phyloP scores from a whole-genome alignment of 1,284 basidiomycete species.

The Melampsora abietis-canadensis region DNA sequence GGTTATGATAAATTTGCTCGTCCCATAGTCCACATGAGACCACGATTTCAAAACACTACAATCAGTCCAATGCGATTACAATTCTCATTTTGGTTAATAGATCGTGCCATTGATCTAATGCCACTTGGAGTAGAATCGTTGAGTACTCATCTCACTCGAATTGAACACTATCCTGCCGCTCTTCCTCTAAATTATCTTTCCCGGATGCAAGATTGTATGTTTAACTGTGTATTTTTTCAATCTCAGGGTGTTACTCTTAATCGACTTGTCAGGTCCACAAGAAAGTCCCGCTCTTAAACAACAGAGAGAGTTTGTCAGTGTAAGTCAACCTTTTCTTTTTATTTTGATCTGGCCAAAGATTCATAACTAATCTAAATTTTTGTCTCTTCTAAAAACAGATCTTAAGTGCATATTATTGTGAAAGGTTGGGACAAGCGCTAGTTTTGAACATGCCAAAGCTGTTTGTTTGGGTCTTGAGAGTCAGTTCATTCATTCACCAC shows the following conservation, averaged over 20 bases:
- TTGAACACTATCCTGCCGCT: background rate
- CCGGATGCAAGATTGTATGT: background rate
- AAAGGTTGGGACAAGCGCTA: conserved; percentile 37
- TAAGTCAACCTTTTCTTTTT: background rate
- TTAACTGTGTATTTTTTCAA: background rate
- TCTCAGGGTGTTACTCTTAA: conserved; percentile 23
- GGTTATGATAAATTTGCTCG: conserved; percentile 53
- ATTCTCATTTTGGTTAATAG: conserved; percentile 55
- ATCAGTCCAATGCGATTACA: conserved; percentile 53
- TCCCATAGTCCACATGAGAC: conserved; percentile 56
- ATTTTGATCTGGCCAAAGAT: background rate
- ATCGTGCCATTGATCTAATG: conserved; percentile 54
- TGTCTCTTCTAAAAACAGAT: background rate
- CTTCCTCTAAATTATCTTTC: background rate
- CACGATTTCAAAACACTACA: conserved; percentile 51
- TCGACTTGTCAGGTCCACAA: conserved; percentile 41
- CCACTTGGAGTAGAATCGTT: conserved; percentile 53
- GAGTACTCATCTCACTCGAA: background rate
- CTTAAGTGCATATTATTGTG: conserved; percentile 35
- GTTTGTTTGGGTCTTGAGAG: conserved; percentile 41
- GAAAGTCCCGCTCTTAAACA: conserved; percentile 33
- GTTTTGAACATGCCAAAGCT: conserved; percentile 42
- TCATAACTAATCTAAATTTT: background rate
- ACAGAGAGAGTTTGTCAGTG: conserved; percentile 39
- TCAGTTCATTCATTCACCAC: background rate